These are phyloP conservation scores for Fusarium sp. DNA, from an alignment of 2,329 filamentous ascomycete species.

Conservation along the genomic window DNA sequence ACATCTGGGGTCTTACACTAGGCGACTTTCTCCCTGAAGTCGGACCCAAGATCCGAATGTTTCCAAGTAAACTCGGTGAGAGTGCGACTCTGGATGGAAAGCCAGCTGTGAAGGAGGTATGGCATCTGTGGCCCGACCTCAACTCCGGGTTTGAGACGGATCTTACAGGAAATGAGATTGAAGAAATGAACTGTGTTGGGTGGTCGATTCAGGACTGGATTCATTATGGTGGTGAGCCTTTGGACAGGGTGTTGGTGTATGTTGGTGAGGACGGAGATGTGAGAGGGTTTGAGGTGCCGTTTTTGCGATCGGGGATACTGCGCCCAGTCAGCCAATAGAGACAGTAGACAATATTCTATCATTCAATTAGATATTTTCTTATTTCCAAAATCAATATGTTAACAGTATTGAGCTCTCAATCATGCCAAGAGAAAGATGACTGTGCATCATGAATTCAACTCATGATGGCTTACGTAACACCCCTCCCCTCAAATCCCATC, in stretches of 20 bases:
- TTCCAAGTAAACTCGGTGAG: constrained; percentile 42
- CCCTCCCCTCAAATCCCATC: constrained; percentile 32
- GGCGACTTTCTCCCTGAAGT: constrained; percentile 41
- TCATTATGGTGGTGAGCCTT: constrained; percentile 51
- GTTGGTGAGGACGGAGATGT: constrained; percentile 40
- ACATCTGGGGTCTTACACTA: constrained; percentile 44
- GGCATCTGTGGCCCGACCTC: constrained; percentile 49
- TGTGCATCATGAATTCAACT: constrained; percentile 19
- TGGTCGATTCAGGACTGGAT: constrained; percentile 54
- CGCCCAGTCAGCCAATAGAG: background rate
- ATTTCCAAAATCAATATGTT: fast-evolving
- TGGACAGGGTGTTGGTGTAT: constrained; percentile 50
- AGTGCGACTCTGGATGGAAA: constrained; percentile 23
- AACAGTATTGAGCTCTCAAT: background rate
- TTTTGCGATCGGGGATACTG: constrained; percentile 48
- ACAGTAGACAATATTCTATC: fast-evolving
- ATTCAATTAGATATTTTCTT: fast-evolving
- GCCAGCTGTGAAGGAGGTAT: constrained; percentile 36
- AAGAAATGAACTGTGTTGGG: constrained; percentile 44
- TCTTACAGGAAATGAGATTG: constrained; percentile 44
- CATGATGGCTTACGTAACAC: constrained; percentile 39
- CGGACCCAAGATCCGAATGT: constrained; percentile 40
- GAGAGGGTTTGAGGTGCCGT: constrained; percentile 51
- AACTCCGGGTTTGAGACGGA: constrained; percentile 35
- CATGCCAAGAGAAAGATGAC: constrained; percentile 3